phyloP scores from a whole-genome alignment of 371 early-diverging fungal species.

The Quaeritorhiza haematococci region DNA sequence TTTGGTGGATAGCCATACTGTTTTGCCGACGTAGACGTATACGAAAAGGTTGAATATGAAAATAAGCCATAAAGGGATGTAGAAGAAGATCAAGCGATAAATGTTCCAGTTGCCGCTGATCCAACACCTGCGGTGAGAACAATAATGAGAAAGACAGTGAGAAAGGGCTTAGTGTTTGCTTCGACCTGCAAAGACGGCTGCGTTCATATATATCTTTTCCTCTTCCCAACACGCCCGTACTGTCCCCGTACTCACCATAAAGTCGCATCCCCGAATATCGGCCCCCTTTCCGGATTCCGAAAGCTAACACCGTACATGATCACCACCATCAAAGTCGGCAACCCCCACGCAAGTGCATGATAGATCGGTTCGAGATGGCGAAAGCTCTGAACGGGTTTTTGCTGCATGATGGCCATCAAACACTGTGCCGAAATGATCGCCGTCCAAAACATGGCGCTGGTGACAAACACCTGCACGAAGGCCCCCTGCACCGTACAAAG shows the following conservation, averaged over 20 bases:
- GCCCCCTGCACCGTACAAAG: background rate
- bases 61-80: background rate
- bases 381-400: background rate
- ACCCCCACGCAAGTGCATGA: background rate
- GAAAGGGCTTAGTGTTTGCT: background rate
- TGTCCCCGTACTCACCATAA: background rate
- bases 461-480: background rate
- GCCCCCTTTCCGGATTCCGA: background rate
- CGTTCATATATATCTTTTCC: background rate
- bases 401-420: background rate
- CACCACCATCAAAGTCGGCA: background rate
- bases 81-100: conserved; percentile 1
- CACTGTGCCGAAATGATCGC: background rate
- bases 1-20: background rate
- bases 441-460: background rate
- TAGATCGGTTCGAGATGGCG: background rate
- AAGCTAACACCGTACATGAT: background rate
- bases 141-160: background rate
- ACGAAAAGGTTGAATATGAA: background rate
- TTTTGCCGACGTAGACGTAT: background rate
- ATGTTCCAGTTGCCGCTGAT: background rate
- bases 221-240: background rate
- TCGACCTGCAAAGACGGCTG: background rate
- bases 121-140: background rate
- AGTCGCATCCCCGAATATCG: background rate